Conservation (phyloP, 2,329 filamentous ascomycete genomes). For the Chaetomium sp. region DNA sequence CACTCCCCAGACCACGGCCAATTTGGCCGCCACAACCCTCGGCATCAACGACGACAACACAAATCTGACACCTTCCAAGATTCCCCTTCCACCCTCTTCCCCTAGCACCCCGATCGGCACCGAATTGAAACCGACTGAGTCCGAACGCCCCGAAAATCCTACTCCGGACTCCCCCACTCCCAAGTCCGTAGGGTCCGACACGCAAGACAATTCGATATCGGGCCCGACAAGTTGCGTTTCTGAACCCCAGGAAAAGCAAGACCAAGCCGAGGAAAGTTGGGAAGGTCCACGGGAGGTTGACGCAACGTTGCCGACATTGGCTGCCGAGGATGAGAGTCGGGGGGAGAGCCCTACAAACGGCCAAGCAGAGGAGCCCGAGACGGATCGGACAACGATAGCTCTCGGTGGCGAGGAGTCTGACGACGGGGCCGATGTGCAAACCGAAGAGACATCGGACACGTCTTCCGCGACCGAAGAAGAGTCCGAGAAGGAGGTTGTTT, state of each 20-base stretch:
- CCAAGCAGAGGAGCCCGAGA: too few relatives aligned
- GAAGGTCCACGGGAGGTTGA: neutral
- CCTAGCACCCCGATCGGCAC: slow-evolving; percentile 11
- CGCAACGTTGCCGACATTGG: neutral
- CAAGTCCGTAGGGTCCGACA: slow-evolving; percentile 10
- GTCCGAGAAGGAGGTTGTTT: neutral
- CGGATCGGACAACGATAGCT: too few relatives aligned
- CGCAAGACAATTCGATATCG: slow-evolving; percentile 3
- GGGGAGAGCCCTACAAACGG: too few relatives aligned
- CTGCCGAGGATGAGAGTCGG: neutral
- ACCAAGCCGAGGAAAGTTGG: too few relatives aligned
- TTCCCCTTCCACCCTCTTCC: too few relatives aligned
- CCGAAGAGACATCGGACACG: neutral
- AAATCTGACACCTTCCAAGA: neutral
- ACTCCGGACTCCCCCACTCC: slow-evolving; percentile 18
- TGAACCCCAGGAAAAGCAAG: neutral
- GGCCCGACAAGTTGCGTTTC: neutral
- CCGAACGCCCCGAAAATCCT: slow-evolving; percentile 1
- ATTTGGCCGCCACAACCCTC: neutral
- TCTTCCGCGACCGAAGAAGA: neutral
- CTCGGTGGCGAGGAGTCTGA: too few relatives aligned
- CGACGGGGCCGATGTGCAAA: too few relatives aligned
- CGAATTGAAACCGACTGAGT: slow-evolving; percentile 7
- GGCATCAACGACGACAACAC: neutral
- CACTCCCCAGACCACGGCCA: neutral